Base-by-base conservation (phyloP, 108 stramenopile genomes). In the Mayamaea pseudoterrestris region DNA sequence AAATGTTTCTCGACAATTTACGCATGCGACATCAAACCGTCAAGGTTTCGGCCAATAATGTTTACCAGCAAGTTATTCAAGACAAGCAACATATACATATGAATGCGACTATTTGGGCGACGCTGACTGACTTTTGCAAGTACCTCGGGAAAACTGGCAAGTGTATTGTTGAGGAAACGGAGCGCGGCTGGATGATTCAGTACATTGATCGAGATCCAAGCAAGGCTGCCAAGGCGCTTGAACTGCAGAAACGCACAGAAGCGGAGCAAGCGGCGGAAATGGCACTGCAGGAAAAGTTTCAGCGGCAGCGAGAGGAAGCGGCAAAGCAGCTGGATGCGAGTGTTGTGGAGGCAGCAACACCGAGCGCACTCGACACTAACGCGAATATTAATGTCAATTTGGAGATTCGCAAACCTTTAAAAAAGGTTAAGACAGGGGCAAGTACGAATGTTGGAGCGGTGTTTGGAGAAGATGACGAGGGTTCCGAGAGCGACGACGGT, bases 41-140 rank as follows among this genome's bases (percentile, higher is more conserved):
- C 68, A 55, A 84, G 25, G 85, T 96, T 41, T 76, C 89, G 36
- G 95, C 98, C 46, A 97, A 97, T 57, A 73, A 87, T 50, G 94
- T 98, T 8, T 99, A 99, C 65, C 94, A 98, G 64, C 95, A 99
- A 71, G 71, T 94, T 44, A 99, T 99, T 67, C 70, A 72, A 28
- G 94, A 99, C 65, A 87, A 87, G 65, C 65, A 90, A 48, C 98
- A 99, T 65, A 73, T 96, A 29, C 98, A 99, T 71, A 99, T 99
- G 98, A 99, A 99, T 63, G 71, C 95, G 0, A 99, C 98, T 5
- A 69, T 81, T 39, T 99, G 96, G 96, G 73, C 84, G 14, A 88
- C 93, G 1, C 64, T 99, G 32, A 68, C 90, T 0, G 85, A 88
- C 30, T 99, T 99, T 79, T 80, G 93, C 1, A 86, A 95, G 66